Percentiles rank a stretch among this genome's conserved stretches.
These are phyloP conservation scores for Marasmius fiardii DNA, from an alignment of 1,284 basidiomycete genomes.

Conservation along the genomic window DNA sequence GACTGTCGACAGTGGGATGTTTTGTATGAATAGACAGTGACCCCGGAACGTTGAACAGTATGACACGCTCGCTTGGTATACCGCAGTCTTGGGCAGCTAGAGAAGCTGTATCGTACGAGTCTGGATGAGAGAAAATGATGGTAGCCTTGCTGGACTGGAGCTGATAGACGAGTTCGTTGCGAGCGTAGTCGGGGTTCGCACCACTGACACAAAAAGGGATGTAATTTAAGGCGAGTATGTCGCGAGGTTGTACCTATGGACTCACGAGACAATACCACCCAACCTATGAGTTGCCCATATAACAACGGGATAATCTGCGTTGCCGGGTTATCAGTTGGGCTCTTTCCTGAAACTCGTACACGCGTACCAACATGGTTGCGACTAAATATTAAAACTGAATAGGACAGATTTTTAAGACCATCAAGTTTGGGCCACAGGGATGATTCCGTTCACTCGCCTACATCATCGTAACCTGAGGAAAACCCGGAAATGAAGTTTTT, in stretches of 20 bases:
- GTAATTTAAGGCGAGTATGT: background rate
- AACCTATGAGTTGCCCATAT: constrained; percentile 72
- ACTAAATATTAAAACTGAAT: constrained; percentile 54
- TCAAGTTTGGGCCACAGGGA: background rate
- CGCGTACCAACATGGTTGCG: constrained; percentile 56
- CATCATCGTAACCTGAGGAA: constrained; percentile 42
- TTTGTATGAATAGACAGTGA: background rate
- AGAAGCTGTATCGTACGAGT: constrained; percentile 43
- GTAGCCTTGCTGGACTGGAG: constrained; percentile 47
- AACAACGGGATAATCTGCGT: constrained; percentile 60
- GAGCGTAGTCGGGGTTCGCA: constrained; percentile 65
- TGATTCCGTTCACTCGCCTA: constrained; percentile 37
- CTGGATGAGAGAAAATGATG: constrained; percentile 57
- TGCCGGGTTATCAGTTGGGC: background rate
- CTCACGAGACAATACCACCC: constrained; percentile 64
- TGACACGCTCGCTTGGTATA: constrained; percentile 47
- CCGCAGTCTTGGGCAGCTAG: constrained; percentile 53
- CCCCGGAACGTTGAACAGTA: constrained; percentile 34
- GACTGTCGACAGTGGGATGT: constrained; percentile 26
- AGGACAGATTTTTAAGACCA: background rate
- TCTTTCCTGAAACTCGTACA: background rate
- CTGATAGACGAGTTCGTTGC: constrained; percentile 60
- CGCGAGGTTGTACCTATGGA: background rate
- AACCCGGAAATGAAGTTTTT: too few relatives aligned
- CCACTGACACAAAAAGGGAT: constrained; percentile 21